Evolutionary conservation across 2,329 filamentous ascomycete genomes (phyloP).

Genomic region (Colletotrichum sp.): DNA sequence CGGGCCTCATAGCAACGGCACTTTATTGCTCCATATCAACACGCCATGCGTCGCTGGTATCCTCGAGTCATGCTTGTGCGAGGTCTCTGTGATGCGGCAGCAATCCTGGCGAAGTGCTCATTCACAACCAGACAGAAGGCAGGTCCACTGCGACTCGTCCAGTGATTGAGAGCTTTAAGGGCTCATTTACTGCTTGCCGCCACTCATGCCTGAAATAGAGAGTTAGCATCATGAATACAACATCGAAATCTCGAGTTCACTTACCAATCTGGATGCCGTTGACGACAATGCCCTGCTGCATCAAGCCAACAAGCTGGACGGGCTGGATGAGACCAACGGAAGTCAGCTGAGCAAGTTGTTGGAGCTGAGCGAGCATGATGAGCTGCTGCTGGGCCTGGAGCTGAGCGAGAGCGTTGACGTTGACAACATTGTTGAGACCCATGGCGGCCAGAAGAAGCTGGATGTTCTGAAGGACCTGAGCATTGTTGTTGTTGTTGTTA

Average conservation of each 20-base stretch:
- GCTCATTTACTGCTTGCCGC: slow-evolving; percentile 13
- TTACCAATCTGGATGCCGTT: slow-evolving; percentile 32
- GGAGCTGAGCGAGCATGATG: slow-evolving; percentile 28
- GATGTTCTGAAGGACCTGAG: slow-evolving; percentile 23
- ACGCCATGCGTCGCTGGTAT: neutral
- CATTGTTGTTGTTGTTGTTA: slow-evolving; percentile 23
- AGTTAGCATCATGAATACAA: neutral
- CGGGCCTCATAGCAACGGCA: neutral
- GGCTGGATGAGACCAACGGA: slow-evolving; percentile 26
- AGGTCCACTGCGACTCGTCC: neutral
- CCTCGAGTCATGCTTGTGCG: neutral
- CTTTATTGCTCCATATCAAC: neutral
- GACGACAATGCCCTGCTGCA: slow-evolving; percentile 26
- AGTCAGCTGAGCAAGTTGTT: slow-evolving; percentile 30
- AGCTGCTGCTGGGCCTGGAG: slow-evolving; percentile 32
- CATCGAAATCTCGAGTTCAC: slow-evolving; percentile 16
- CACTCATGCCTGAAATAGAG: neutral
- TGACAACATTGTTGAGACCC: slow-evolving; percentile 29
- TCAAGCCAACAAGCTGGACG: slow-evolving; percentile 25
- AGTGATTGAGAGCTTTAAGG: neutral
- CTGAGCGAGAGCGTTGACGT: slow-evolving; percentile 28
- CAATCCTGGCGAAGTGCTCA: neutral
- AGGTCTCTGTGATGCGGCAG: neutral
- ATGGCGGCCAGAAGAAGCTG: slow-evolving; percentile 30
- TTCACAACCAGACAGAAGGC: neutral